Conservation (phyloP, 2,329 filamentous ascomycete genomes). For the Aspergillus chevalieri region DNA sequence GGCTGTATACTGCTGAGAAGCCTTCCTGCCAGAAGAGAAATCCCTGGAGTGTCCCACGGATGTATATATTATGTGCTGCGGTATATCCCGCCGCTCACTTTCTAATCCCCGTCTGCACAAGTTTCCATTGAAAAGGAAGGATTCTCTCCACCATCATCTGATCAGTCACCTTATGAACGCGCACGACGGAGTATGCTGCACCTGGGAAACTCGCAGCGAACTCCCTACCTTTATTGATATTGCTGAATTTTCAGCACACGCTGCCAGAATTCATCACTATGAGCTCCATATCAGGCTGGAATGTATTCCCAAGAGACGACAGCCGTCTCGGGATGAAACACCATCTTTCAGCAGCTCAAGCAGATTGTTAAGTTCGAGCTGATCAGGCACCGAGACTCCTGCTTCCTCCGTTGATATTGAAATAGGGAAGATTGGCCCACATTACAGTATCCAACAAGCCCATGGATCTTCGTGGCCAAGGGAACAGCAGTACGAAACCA, state of each 20-base stretch:
- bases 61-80: conserved; percentile 22
- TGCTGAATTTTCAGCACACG: conserved; percentile 16
- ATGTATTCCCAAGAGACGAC: conserved; percentile 5
- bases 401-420: too few species aligned
- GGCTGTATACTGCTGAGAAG: conserved; percentile 6
- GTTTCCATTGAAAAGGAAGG: conserved; percentile 16
- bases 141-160: conserved; percentile 19
- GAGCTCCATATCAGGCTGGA: conserved; percentile 11
- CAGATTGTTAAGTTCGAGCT: too few species aligned
- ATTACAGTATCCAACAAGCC: too few species aligned
- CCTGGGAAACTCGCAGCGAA: conserved; percentile 10
- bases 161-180: conserved; percentile 17
- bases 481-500: too few species aligned
- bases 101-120: conserved; percentile 19
- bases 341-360: too few species aligned
- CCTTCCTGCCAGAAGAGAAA: too few species aligned
- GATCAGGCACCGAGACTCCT: too few species aligned
- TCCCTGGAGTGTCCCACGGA: conserved; percentile 12
- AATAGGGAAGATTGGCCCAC: too few species aligned
- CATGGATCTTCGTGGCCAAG: too few species aligned
- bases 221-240: conserved; percentile 14
- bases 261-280: conserved; percentile 10
- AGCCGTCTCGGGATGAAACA: too few species aligned
- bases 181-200: conserved; percentile 16
- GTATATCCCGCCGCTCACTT: conserved; percentile 16